A percentile compares a stretch with the other conserved stretches of the same genome.
Conservation (phyloP, 768 basidiomycete genomes). For the Obba rivulosa region DNA sequence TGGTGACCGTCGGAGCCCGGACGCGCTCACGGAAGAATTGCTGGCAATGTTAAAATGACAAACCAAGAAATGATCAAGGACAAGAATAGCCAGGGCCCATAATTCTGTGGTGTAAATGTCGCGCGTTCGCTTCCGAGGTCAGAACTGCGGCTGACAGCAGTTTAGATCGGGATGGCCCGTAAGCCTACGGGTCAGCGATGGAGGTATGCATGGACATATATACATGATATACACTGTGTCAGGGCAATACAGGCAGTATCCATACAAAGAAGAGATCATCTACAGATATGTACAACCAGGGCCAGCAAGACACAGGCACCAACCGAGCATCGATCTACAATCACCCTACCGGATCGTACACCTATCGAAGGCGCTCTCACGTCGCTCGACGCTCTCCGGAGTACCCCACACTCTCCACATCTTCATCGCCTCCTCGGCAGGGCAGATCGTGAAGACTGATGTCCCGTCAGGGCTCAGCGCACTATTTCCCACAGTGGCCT, state of each 20-base stretch:
- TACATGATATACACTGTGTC: not conserved
- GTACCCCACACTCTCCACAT: constrained; percentile 64
- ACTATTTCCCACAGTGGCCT: constrained; percentile 49
- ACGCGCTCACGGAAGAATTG: too few species aligned
- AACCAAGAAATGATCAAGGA: too few species aligned
- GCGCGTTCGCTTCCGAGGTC: too few species aligned
- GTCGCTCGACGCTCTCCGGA: constrained; percentile 26
- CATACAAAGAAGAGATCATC: too few species aligned
- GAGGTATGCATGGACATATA: not conserved
- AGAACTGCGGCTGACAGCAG: too few species aligned
- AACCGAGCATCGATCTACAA: not conserved
- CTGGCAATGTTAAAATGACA: too few species aligned
- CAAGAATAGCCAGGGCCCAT: too few species aligned
- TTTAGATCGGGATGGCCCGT: too few species aligned
- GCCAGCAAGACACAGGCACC: not conserved
- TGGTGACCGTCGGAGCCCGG: too few species aligned
- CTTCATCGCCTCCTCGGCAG: constrained; percentile 62
- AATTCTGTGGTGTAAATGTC: too few species aligned
- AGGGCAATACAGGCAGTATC: not conserved
- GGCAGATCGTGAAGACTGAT: constrained; percentile 58
- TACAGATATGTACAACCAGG: too few species aligned
- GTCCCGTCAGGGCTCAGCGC: constrained; percentile 61
- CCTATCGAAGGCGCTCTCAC: constrained; percentile 41
- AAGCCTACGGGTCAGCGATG: too few species aligned
- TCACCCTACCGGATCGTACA: constrained; percentile 36